phyloP scores from a whole-genome alignment of 2,329 filamentous ascomycete genomes.

The Macrophomina phaseolina region DNA sequence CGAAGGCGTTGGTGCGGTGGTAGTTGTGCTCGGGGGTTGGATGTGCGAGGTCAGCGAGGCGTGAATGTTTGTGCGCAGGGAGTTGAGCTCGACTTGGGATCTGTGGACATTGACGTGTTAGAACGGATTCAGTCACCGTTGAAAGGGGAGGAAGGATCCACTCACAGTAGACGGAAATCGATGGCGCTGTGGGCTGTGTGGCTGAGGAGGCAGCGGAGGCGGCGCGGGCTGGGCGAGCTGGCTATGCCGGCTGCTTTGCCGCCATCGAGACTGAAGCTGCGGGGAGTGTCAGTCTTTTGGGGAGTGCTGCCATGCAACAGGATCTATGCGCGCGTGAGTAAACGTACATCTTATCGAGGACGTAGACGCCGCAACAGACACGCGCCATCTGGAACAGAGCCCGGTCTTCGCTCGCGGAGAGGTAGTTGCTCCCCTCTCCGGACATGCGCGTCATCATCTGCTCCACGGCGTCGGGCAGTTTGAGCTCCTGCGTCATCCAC shows the following conservation, averaged over 20 bases:
- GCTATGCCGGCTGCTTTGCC: conserved; percentile 52
- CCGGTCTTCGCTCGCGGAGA: conserved; percentile 34
- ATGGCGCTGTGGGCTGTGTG: conserved; percentile 52
- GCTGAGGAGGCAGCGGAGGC: conserved; percentile 53
- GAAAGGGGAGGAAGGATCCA: not conserved
- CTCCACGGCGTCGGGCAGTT: conserved; percentile 47
- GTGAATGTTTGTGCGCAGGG: conserved; percentile 44
- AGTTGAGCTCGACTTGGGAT: conserved; percentile 57
- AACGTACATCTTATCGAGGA: conserved; percentile 54
- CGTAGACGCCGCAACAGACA: conserved; percentile 60
- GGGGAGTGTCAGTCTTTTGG: not conserved
- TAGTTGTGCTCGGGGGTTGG: not conserved
- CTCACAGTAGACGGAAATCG: conserved; percentile 55
- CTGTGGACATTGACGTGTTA: conserved; percentile 29
- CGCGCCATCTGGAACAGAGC: conserved; percentile 46
- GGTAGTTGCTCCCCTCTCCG: conserved; percentile 29
- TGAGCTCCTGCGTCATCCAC: conserved; percentile 57
- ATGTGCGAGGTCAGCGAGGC: conserved; percentile 26
- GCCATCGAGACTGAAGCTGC: conserved; percentile 52
- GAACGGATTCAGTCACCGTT: too few species aligned
- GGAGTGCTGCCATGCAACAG: too few species aligned
- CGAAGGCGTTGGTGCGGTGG: conserved; percentile 14
- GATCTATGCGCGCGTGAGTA: not conserved
- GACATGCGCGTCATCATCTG: conserved; percentile 46
- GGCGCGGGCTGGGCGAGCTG: conserved; percentile 45